Conservation (phyloP, 257 asterid genomes). For the Przewalskia tangutica region DNA sequence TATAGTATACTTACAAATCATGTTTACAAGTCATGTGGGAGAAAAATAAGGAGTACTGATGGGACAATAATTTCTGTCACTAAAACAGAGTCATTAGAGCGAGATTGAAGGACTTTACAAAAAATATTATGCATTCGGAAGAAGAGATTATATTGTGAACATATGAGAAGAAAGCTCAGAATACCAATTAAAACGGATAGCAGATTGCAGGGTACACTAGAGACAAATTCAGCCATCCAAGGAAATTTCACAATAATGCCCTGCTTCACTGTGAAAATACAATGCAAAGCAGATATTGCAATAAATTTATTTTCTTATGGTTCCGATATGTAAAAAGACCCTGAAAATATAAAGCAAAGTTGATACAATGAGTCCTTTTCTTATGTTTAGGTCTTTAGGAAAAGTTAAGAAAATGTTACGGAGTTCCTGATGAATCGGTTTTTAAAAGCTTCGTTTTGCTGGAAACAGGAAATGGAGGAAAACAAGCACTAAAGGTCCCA, state of each 20-base stretch:
- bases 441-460: not conserved
- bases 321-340: no score
- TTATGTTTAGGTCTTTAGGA: not conserved
- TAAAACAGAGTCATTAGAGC: not conserved
- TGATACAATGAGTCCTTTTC: not conserved
- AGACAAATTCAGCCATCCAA: not conserved
- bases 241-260: no score
- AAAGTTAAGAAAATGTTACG: not conserved
- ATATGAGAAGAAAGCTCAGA: not conserved
- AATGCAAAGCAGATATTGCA: not conserved
- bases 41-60: not conserved
- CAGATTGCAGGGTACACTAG: not conserved
- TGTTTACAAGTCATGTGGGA: no score
- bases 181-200: not conserved
- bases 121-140: not conserved
- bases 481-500: not conserved
- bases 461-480: not conserved
- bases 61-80: not conserved
- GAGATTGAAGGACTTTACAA: not conserved
- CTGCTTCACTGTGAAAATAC: not conserved
- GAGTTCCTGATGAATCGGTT: not conserved
- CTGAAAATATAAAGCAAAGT: not conserved
- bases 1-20: no score
- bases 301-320: no score
- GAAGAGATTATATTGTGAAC: not conserved